phyloP scores from a whole-genome alignment of 306 rosid species.

The Dalbergia cochinchinensis region DNA sequence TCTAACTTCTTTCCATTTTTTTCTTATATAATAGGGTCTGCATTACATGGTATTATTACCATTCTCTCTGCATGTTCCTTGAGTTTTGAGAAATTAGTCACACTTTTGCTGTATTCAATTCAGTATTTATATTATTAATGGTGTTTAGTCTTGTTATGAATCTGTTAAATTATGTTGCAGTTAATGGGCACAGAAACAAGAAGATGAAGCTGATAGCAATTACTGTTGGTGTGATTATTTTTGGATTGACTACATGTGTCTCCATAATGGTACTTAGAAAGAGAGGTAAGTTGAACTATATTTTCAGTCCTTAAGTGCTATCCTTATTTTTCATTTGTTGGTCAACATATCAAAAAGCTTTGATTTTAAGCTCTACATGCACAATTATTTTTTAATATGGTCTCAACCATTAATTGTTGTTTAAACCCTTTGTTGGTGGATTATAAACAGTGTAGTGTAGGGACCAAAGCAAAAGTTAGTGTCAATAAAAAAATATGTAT shows the following conservation, averaged over 20 bases:
- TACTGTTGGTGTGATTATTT: background rate
- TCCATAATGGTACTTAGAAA: slow-evolving; percentile 4
- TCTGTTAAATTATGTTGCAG: background rate
- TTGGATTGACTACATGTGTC: slow-evolving; percentile 21
- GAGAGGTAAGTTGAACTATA: slow-evolving; percentile 18
- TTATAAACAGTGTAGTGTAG: no score
- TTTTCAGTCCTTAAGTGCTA: no score
- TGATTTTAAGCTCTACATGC: no score
- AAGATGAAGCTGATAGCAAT: slow-evolving; percentile 1
- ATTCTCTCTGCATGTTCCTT: no score
- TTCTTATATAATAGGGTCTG: no score
- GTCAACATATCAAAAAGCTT: no score
- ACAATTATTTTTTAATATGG: no score
- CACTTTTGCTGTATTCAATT: background rate
- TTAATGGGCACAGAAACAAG: slow-evolving; percentile 8
- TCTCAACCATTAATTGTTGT: no score
- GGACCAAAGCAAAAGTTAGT: no score
- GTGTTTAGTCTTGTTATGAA: background rate
- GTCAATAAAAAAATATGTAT: no score
- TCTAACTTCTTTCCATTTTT: background rate
- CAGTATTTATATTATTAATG: background rate
- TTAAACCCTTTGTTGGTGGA: no score
- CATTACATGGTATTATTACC: background rate
- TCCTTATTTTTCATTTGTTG: no score
- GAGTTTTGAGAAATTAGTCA: background rate